Evolutionary conservation across 345 rosid species (phyloP).

Genomic region (Dovyalis caffra): DNA sequence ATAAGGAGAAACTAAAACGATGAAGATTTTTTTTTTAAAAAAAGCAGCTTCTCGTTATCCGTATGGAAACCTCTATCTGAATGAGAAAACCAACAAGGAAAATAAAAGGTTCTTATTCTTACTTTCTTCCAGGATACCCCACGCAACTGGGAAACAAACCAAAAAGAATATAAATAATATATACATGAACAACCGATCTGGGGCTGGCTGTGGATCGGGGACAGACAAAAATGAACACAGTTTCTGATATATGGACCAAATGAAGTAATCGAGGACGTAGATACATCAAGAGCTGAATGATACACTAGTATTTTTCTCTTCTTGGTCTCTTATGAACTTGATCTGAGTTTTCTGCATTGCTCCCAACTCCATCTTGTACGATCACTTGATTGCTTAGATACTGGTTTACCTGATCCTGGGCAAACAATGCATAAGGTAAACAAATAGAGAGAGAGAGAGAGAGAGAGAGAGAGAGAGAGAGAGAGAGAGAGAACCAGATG

Average conservation of each 20-base stretch:
- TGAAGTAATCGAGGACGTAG: slow-evolving; percentile 12
- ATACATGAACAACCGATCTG: slow-evolving; percentile 40
- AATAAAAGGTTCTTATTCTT: slow-evolving; percentile 6
- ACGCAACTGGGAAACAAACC: slow-evolving; percentile 23
- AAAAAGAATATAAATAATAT: not conserved
- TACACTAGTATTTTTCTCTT: slow-evolving; percentile 34
- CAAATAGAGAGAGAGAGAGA: no score
- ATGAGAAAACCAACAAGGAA: slow-evolving; percentile 12
- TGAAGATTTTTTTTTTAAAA: no score
- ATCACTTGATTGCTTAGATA: slow-evolving; percentile 31
- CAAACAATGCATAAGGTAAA: not conserved
- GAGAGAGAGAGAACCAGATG: no score
- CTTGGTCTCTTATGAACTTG: slow-evolving; percentile 46
- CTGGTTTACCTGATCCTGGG: slow-evolving; percentile 39
- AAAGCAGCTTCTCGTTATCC: slow-evolving; percentile 23
- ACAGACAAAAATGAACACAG: slow-evolving; percentile 21
- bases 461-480: no score
- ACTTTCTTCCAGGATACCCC: not conserved
- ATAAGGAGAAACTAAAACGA: no score
- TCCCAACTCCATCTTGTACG: slow-evolving; percentile 34
- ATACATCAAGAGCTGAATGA: slow-evolving; percentile 12
- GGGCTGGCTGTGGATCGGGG: slow-evolving; percentile 11
- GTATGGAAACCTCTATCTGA: slow-evolving; percentile 26
- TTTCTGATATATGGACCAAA: slow-evolving; percentile 3
- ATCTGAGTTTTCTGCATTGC: slow-evolving; percentile 36